Evolutionary conservation across 1,284 basidiomycete species (phyloP).

Genomic region (Vanrija humicola): DNA sequence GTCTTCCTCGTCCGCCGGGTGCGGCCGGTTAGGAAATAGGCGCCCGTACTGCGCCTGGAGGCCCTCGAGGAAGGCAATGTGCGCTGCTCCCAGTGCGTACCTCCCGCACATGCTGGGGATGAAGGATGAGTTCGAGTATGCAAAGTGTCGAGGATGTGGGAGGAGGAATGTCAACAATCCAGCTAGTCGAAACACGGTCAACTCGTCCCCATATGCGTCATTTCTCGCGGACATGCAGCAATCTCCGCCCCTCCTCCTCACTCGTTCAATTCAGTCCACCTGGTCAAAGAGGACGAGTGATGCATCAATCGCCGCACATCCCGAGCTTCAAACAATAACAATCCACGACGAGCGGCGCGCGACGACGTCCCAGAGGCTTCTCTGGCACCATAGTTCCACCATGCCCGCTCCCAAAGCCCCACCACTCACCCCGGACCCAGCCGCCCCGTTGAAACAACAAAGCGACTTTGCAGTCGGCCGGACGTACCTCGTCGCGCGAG

Average conservation of each 20-base stretch:
- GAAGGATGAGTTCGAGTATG: background rate
- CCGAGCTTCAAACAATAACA: no score
- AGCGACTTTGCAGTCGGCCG: slow-evolving; percentile 9
- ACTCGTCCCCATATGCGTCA: no score
- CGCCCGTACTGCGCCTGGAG: slow-evolving; percentile 16
- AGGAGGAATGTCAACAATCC: background rate
- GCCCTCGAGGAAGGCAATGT: slow-evolving; percentile 14
- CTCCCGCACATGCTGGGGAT: slow-evolving; percentile 34
- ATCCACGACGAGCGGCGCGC: no score
- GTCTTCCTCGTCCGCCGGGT: slow-evolving; percentile 1
- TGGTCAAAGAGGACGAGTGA: no score
- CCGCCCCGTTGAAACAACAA: background rate
- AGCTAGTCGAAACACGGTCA: background rate
- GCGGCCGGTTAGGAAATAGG: slow-evolving; percentile 7
- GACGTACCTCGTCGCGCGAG: slow-evolving; percentile 21
- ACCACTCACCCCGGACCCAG: background rate
- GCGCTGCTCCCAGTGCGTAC: slow-evolving; percentile 38
- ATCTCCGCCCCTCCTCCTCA: no score
- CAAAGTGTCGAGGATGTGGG: no score
- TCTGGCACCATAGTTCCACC: no score
- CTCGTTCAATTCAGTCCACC: no score
- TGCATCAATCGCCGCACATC: no score
- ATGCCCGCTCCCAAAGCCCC: background rate
- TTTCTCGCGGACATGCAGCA: no score
- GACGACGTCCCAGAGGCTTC: no score